Base-by-base conservation (phyloP, 768 basidiomycete genomes). In the Pleurotus ostreatus region DNA sequence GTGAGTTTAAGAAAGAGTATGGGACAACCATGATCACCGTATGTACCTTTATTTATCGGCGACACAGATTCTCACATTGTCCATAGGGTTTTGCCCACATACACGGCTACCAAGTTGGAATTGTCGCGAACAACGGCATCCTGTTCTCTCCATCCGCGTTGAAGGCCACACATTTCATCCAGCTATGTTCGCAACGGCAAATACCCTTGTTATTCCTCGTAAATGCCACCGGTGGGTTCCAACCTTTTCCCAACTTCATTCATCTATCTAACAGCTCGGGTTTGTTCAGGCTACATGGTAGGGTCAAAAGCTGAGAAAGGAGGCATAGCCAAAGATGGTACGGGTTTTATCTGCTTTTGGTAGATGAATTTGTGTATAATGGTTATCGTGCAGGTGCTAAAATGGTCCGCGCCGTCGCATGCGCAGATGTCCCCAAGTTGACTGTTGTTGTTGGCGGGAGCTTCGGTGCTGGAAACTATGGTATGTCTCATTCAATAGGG, bases 1-100 rank as follows among this genome's bases (percentile, higher is more conserved):
- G 92, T 58, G 94, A 98, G 69, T 98, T 96, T 78, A 98, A 98
- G 80, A 89, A 88, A 66, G 95, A 96, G 66, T 98, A 95, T 65
- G 94, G 94, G 5, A 71, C 87, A 23, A 95, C 94, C 0, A 86
- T 98, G 60, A 80, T 96, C 49, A 97, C 94, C 5, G 93, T 92
- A 63, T 56, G 78, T 69, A 26, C 39, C 9, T 34, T 49, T 60
- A 41, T 49, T 51, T 39, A 40, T 16, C 30, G 43, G 6, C 16
- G 43, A 23, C 40, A 34, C 46, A 37, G 16, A 34, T 38, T 38
- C 43, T 20, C 23, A 8, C 34, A n/a, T 25, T 13, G 38, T 38
- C 12, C 54, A 18, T 60, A 92, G 89, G 91, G 90, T n/a, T 92
- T 90, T 71, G 92, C 92, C 6, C 81, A 88, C 66, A 80, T 95